Evolutionary conservation across 1,284 basidiomycete genomes (phyloP), one percentile per base, ranked within the genome.

Genomic region (Fomes fomentarius): DNA sequence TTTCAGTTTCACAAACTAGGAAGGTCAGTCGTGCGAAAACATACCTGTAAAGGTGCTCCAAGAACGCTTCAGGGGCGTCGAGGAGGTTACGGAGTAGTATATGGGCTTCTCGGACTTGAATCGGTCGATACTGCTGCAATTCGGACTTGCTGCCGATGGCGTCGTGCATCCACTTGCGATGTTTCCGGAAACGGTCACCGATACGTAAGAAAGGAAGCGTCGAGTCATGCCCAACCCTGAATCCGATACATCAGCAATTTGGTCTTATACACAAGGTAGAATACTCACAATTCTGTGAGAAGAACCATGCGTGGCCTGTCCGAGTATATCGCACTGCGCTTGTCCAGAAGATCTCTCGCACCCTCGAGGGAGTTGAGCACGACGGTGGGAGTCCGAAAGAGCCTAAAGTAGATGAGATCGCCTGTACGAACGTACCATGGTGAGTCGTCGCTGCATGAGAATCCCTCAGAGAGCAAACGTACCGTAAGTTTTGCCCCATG

Each of bases 151-250:
- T 43, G 34, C 57, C 55, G 26, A 69, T 56, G 15, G 63, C 63
- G 31, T 66, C 64, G 39, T 70, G 68, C 25, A 68, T 64, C 56
- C 68, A 64, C 41, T 58, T 56, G 8, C 70, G 64, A 30, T 67
- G 66, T 38, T 62, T 65, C 26, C 70, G 66, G 56, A 66, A 71
- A 4, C 54, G 54, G 12, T 65, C 64, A 1, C 64, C 67, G 40
- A 69, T 70, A 2, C 57, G 62, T 58, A 65, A 60, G 17, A 61
- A 57, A 0, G 59, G 59, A 8, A 64, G 42, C 7, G 58, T 57
- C 8, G 49, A 47, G 9, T 58, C 53, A 54, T 62, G 37, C 22
- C 37, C 37, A 7, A 19, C 17, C 19, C 37, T 39, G n/a, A n/a
- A n/a, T n/a, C n/a, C n/a, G 37, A 12, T 30, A n/a, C 9, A 19